phyloP scores from a whole-genome alignment of 106 monocot genomes.

The Acorus calamus region DNA sequence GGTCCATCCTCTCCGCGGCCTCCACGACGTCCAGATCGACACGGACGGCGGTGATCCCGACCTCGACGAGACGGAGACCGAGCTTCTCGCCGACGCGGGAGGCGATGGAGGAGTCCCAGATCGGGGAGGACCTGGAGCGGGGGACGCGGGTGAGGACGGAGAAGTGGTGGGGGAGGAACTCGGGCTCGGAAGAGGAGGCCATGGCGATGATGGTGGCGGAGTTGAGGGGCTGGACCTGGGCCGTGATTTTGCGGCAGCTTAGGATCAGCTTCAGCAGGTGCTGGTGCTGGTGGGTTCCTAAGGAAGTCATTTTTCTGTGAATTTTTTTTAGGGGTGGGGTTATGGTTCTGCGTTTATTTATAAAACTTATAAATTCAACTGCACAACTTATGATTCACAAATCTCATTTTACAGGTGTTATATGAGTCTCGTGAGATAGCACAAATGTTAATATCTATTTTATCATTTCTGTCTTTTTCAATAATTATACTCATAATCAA shows the following conservation, averaged over 20 bases:
- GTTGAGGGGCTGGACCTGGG: conserved; percentile 18
- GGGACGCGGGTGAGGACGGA: conserved; percentile 22
- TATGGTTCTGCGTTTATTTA: no score
- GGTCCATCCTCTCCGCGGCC: no score
- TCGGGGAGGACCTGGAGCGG: conserved; percentile 7
- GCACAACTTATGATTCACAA: no score
- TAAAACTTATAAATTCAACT: no score
- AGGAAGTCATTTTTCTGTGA: no score
- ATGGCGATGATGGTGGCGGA: conserved; percentile 23
- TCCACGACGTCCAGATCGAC: conserved; percentile 18
- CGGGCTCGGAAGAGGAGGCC: conserved; percentile 38
- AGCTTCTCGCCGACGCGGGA: conserved; percentile 34
- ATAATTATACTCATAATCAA: no score
- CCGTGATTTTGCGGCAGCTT: conserved; percentile 34
- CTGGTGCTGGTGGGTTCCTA: no score
- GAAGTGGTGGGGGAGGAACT: conserved; percentile 14
- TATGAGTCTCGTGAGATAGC: no score
- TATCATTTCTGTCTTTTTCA: no score
- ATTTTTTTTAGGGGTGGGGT: no score
- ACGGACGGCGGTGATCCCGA: conserved; percentile 19
- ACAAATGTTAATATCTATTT: no score
- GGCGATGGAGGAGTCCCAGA: conserved; percentile 22
- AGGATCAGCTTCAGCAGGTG: conserved; percentile 28
- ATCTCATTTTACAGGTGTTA: no score
- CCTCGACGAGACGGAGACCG: conserved; percentile 15